phyloP scores from a whole-genome alignment of 345 rosid genomes.

The Carallia brachiata region DNA sequence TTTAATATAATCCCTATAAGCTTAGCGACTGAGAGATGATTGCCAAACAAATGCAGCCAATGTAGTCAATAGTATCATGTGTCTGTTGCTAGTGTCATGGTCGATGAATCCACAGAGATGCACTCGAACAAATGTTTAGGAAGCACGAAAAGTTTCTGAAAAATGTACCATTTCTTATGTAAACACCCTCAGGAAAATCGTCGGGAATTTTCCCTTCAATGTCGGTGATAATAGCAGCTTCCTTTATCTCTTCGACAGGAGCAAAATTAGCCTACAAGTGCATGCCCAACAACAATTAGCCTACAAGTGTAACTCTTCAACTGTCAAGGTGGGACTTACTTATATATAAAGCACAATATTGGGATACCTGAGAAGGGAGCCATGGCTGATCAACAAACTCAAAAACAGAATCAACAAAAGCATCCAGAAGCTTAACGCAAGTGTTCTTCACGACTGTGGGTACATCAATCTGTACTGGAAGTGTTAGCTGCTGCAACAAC shows the following conservation, averaged over 20 bases:
- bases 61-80: no score
- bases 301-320: neutral
- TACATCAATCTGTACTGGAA: slow-evolving; percentile 16
- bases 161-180: slow-evolving; percentile 32
- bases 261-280: slow-evolving; percentile 39
- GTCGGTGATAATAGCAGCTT: slow-evolving; percentile 18
- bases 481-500: slow-evolving; percentile 16
- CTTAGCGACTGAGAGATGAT: no score
- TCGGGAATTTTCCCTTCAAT: slow-evolving; percentile 29
- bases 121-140: neutral
- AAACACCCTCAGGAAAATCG: slow-evolving; percentile 22
- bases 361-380: slow-evolving; percentile 42
- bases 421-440: slow-evolving; percentile 30
- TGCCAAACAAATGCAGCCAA: no score
- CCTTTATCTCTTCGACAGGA: slow-evolving; percentile 34
- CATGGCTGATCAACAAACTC: slow-evolving; percentile 37
- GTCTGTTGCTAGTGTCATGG: no score
- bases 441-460: slow-evolving; percentile 16
- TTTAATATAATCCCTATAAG: no score
- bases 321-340: no score
- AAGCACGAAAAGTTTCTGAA: neutral
- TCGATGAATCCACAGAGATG: no score
- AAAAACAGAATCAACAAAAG: slow-evolving; percentile 39
- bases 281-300: neutral
- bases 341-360: neutral